These are phyloP conservation scores for Neofusicoccum laricinum DNA, from an alignment of 2,329 filamentous ascomycete species.

Conservation along the genomic window DNA sequence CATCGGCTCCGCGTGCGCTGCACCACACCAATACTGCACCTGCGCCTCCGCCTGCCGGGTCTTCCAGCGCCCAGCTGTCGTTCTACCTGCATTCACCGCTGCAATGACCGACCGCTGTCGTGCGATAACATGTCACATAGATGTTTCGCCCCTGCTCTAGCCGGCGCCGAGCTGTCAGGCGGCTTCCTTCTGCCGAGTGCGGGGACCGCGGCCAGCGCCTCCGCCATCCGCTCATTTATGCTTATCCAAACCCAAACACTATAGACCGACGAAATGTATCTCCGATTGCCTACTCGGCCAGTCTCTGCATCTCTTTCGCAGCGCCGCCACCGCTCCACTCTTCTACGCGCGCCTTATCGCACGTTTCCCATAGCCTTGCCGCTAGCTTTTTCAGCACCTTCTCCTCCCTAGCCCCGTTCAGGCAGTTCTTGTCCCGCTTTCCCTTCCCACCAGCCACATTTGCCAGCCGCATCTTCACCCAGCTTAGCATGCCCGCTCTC, in stretches of 20 bases:
- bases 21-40: neutral
- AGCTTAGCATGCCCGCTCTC: constrained; percentile 69
- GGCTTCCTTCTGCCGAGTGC: neutral
- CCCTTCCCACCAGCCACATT: neutral
- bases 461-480: constrained; percentile 64
- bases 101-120: too few relatives aligned
- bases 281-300: constrained; percentile 18
- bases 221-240: constrained; percentile 1
- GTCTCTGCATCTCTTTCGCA: constrained; percentile 35
- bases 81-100: too few relatives aligned
- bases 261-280: neutral
- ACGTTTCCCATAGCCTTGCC: constrained; percentile 60
- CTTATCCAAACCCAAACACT: constrained; percentile 3
- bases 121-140: neutral
- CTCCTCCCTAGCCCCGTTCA: constrained; percentile 32
- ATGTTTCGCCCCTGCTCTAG: neutral
- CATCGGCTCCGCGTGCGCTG: neutral
- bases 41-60: neutral
- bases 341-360: constrained; percentile 63
- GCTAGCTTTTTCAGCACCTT: constrained; percentile 56
- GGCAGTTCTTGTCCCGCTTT: constrained; percentile 36
- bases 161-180: neutral
- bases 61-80: too few relatives aligned
- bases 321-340: constrained; percentile 60
- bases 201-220: neutral